Evolutionary conservation across 2,329 filamentous ascomycete species (phyloP), one percentile per base, ranked within the genome.

Genomic region (Talaromyces rugulosus): DNA sequence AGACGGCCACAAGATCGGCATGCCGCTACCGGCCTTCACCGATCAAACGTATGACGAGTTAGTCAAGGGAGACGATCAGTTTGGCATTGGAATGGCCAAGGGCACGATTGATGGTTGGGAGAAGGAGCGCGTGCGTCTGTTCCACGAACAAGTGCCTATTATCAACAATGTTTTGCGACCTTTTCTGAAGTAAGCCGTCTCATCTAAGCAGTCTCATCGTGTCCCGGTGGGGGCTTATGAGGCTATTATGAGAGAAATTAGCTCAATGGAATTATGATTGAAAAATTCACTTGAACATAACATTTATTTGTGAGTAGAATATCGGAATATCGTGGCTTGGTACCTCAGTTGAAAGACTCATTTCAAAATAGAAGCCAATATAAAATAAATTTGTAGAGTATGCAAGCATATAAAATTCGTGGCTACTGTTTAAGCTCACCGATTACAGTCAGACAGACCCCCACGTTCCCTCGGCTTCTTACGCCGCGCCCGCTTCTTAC

Each of bases 11-110:
- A 63, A 73, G n/a, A 77, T 84, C 27, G 83, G 82, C 1, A 85
- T 86, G 79, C 82, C 82, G 3, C 65, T 85, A 56, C 71, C 78
- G 18, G 77, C 84, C 33, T 85, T 85, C 63, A 80, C 76, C 0
- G 74, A 82, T 18, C 78, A 82, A 62, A 77, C 82, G 2, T 85
- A 80, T 73, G 67, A 67, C 5, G 78, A 76, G 31, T 63, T 85
- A 60, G 69, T 72, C 1, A 69, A 74, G 2, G 81, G 81, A 2
- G 77, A 82, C 53, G 82, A 85, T 56, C 80, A 85, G 69, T 79
- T 85, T 61, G 74, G 79, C 0, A 79, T 85, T 12, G 80, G 82
- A 2, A 76, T 75, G 57, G 74, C 77, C 2, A 63, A 61, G 51
- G 54, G 7, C 18, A 63, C 62, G 14, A 58, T 63, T 27, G 58